Conservation (phyloP, 2,329 filamentous ascomycete genomes). For the Volutella citrinella region DNA sequence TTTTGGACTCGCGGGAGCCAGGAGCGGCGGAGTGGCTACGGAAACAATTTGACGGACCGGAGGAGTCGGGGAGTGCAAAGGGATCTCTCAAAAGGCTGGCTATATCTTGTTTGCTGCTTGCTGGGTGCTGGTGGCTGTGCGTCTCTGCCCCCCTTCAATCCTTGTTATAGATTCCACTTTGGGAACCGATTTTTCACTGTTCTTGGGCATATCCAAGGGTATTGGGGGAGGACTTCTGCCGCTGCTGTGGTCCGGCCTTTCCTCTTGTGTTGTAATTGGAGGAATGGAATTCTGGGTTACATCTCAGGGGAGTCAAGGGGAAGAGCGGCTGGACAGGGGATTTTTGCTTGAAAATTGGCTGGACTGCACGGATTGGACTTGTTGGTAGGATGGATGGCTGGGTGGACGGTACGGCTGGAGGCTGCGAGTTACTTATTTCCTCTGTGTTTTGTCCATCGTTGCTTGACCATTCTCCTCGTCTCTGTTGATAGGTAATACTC, state of each 20-base stretch:
- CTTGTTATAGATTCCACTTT: slow-evolving; percentile 4
- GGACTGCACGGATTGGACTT: slow-evolving; percentile 3
- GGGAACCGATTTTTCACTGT: neutral
- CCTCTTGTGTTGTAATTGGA: too few species aligned
- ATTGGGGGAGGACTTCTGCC: neutral
- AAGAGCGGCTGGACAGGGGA: too few species aligned
- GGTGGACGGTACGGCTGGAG: slow-evolving; percentile 12
- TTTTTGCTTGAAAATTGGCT: neutral
- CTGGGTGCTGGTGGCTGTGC: slow-evolving; percentile 12
- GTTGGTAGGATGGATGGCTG: too few species aligned
- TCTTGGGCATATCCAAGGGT: too few species aligned
- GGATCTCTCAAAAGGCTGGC: slow-evolving; percentile 18
- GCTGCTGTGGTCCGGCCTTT: too few species aligned
- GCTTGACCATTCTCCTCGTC: slow-evolving; percentile 3
- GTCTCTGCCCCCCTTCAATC: slow-evolving; percentile 3
- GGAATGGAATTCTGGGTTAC: neutral
- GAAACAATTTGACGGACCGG: slow-evolving; percentile 16
- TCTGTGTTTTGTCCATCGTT: slow-evolving; percentile 3
- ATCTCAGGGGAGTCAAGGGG: neutral
- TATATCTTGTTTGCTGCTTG: slow-evolving; percentile 20
- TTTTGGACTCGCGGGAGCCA: slow-evolving; percentile 25
- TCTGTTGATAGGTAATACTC: slow-evolving; percentile 16
- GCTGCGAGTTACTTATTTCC: slow-evolving; percentile 16
- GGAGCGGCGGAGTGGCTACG: slow-evolving; percentile 23
- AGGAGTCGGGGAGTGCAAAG: slow-evolving; percentile 29